Evolutionary conservation across 2,329 filamentous ascomycete genomes (phyloP).

Genomic region (Colletotrichum sp.): DNA sequence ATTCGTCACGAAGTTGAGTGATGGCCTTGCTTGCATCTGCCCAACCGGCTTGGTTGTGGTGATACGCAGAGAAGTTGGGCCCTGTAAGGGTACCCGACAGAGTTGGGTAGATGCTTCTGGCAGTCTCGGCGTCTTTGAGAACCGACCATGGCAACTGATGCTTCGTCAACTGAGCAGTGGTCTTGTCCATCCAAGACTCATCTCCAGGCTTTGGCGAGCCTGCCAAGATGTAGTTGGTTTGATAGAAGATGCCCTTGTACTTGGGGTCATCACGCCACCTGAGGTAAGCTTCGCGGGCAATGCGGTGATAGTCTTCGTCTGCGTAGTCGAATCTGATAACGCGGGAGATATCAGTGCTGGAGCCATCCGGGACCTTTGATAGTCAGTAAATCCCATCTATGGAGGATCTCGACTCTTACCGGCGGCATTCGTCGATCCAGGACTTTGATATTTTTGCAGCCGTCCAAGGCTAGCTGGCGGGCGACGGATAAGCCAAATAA

Average conservation of each 20-base stretch:
- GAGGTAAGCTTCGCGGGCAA: conserved; percentile 50
- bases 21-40: conserved; percentile 28
- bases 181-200: neutral
- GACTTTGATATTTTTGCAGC: conserved; percentile 37
- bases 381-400: conserved; percentile 36
- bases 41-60: conserved; percentile 32
- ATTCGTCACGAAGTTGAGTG: neutral
- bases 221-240: neutral
- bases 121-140: neutral
- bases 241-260: conserved; percentile 22
- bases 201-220: conserved; percentile 8
- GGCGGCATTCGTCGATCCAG: conserved; percentile 39
- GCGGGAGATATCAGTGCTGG: conserved; percentile 44
- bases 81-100: neutral
- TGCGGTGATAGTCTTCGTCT: conserved; percentile 60
- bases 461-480: conserved; percentile 25
- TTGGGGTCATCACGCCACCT: conserved; percentile 26
- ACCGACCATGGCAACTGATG: neutral
- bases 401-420: conserved; percentile 30
- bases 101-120: neutral
- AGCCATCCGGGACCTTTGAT: conserved; percentile 32
- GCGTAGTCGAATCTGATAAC: conserved; percentile 64
- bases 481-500: conserved; percentile 33
- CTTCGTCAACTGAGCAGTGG: neutral
- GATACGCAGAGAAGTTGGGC: conserved; percentile 31